Base-by-base conservation (phyloP, 352 stramenopile species). In the Globisporangium lucens region DNA sequence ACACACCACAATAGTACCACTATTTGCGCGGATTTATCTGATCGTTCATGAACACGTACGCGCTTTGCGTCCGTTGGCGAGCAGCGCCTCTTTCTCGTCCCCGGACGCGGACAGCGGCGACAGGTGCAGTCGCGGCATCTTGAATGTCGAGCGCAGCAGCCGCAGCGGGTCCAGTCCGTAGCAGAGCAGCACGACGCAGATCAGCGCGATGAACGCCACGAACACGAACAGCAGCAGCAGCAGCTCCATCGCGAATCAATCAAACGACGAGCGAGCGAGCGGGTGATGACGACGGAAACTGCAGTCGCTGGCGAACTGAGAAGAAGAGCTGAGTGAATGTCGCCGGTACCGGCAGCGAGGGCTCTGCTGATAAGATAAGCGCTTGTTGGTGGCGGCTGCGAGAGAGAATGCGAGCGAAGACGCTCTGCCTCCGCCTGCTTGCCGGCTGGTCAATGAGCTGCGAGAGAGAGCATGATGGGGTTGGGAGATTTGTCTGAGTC, bases 151-250 rank as follows among this genome's bases (percentile, higher is more conserved):
- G 61, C 83, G 82, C 66, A 91, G 62, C 43, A 93, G 58, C 3
- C 85, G 83, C 67, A 82, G 60, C 35, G 85, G 85, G 59, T 89
- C 74, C 20, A 93, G 68, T 0, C 85, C 85, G 47, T 89, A 80
- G 33, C 71, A 87, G 22, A 85, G 52, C 12, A 93, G 68, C 55
- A 75, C 43, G 6, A 75, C 53, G 58, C 81, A 89, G 29, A 80
- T 22, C 4, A 69, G 33, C 70, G 67, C 66, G 57, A 89, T 33
- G 22, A 91, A 29, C 52, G 83, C 43, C 43, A 79, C 52, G 7
- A 79, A 22, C 8, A 79, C 49, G 58, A 82, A 35, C 35, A 91
- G 68, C 41, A 76, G 74, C 47, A 77, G 62, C 64, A 58, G 55
- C 65, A 87, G 61, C 67, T 86, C 73, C 69, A 90, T 78, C 30